Base-by-base conservation (phyloP, 768 basidiomycete genomes). In the Artomyces pyxidatus region DNA sequence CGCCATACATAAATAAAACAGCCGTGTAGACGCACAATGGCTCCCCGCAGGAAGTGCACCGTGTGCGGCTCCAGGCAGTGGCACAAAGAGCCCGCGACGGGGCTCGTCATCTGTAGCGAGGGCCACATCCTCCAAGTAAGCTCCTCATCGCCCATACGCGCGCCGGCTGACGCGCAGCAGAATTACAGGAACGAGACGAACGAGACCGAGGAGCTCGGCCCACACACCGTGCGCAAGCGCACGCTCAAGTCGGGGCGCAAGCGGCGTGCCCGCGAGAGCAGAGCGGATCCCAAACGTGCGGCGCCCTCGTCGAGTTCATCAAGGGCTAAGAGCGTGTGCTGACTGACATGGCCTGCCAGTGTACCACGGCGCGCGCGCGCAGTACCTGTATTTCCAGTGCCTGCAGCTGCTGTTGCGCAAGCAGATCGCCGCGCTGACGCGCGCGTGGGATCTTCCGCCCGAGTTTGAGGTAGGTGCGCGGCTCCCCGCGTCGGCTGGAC, bases 71-170 rank as follows among this genome's bases (percentile, higher is more conserved):
- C 91, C 21, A 79, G 77, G 43, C 78, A 84, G 62, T 96, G 91
- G 91, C 81, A 88, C 58, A 93, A 89, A 60, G 88, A 91, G 51
- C 78, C 81, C 10, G 75, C 81, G 0, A 85, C 82, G 29, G 93
- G 93, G 1, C 71, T 85, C 37, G 76, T 93, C 37, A 82, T 84
- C 2, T 96, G 93, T 65, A 86, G 82, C 55, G 93, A 96, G 61
- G 93, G 93, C 9, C 93, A 96, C 64, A 78, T 95, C 51, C 75
- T 92, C 26, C 87, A 90, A 76, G 91, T 90, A 27, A 30, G 40
- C 14, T 22, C 10, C 35, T 8, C n/a, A 23, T 5, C 17, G 5
- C 16, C 5, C 6, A 44, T 7, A 26, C 30, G 30, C 11, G 16
- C n/a, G 22, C 5, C 21, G 41, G 9, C 16, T 22, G 32, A 49